A percentile compares a stretch with the other conserved stretches of the same genome.
These are phyloP conservation scores for Blastobotrys ciferrii DNA, from an alignment of 1,139 yeast genomes.

Conservation along the genomic window DNA sequence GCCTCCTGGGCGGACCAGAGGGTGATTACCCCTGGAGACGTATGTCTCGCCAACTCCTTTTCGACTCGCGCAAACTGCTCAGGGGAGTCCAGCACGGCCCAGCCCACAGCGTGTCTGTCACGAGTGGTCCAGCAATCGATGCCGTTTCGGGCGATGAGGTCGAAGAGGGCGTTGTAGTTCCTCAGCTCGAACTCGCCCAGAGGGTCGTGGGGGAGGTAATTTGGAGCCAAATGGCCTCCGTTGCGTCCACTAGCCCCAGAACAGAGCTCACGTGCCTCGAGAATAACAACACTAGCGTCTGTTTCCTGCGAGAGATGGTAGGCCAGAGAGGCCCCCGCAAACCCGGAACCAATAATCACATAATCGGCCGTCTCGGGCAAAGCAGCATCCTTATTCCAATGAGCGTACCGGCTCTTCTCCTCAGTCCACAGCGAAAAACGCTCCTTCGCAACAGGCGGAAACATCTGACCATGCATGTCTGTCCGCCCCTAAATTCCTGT, in stretches of 20 bases:
- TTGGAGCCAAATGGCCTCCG: constrained; percentile 49
- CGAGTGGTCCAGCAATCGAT: constrained; percentile 37
- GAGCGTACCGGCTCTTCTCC: constrained; percentile 19
- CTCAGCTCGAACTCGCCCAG: constrained; percentile 27
- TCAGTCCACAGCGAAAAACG: constrained; percentile 25
- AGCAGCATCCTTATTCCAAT: constrained; percentile 23
- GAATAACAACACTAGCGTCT: too few relatives aligned
- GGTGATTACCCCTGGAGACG: constrained; percentile 15
- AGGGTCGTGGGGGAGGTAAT: constrained; percentile 28
- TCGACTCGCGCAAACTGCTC: constrained; percentile 24
- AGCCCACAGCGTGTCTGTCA: constrained; percentile 40
- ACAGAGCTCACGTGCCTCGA: constrained; percentile 45
- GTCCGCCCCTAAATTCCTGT: background rate
- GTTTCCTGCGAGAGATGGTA: constrained; percentile 28
- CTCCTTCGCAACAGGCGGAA: constrained; percentile 15
- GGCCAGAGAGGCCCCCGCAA: constrained; percentile 44
- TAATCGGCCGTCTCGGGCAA: constrained; percentile 37
- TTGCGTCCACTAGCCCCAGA: constrained; percentile 52
- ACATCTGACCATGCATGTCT: constrained; percentile 3
- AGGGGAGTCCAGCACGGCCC: constrained; percentile 29
- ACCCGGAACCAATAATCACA: constrained; percentile 44
- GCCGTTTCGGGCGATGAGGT: constrained; percentile 32
- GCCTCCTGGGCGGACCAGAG: constrained; percentile 17
- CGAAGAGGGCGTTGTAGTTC: constrained; percentile 26
- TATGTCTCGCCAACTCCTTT: constrained; percentile 17